Percentiles rank a stretch among this genome's conserved stretches.
phyloP scores from a whole-genome alignment of 176 grass and related monocot species.

The Eremochloa ophiuroides region DNA sequence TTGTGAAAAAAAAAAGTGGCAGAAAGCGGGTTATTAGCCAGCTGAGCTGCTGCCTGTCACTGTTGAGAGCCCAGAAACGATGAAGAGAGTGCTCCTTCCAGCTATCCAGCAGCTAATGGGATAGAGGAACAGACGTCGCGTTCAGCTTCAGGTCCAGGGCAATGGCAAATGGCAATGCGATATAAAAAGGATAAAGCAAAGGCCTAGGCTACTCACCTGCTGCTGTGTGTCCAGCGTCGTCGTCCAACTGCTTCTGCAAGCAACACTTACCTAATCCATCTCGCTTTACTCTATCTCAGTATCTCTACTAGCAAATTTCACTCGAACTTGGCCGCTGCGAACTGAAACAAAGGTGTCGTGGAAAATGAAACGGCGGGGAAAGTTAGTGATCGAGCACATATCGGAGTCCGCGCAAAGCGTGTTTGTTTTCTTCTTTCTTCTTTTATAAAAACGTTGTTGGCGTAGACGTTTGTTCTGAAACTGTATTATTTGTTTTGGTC shows the following conservation, averaged over 20 bases:
- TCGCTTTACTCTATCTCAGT: neutral
- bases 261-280: conserved; percentile 23
- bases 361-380: neutral
- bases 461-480: neutral
- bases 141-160: neutral
- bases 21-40: conserved; percentile 14
- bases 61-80: neutral
- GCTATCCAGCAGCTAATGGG: neutral
- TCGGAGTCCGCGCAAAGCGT: neutral
- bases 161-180: neutral
- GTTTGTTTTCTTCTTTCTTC: neutral
- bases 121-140: neutral
- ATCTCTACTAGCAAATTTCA: neutral
- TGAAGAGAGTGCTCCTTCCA: neutral
- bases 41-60: conserved; percentile 29
- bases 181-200: neutral
- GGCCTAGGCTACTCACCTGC: neutral
- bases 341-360: neutral
- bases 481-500: neutral
- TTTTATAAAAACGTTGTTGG: neutral
- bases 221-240: neutral
- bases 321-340: neutral
- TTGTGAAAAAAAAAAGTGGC: neutral
- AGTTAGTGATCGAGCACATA: neutral
- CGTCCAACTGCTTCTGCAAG: conserved; percentile 29